phyloP scores from a whole-genome alignment of 805 yeast species.

The Saturnispora diversa region DNA sequence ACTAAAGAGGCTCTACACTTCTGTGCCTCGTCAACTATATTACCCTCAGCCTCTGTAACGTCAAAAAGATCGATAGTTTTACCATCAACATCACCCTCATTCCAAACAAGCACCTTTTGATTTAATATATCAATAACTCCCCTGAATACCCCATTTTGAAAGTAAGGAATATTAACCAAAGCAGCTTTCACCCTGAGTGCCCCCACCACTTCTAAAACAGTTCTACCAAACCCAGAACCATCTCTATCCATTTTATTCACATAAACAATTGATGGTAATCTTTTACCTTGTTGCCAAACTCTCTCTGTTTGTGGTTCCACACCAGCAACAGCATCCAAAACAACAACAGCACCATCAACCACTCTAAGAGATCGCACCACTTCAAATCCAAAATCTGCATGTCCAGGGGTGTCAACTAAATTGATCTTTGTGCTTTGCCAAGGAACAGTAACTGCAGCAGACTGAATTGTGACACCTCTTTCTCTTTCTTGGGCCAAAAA shows the following conservation, averaged over 20 bases:
- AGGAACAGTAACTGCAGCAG: conserved; percentile 88
- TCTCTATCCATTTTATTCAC: conserved; percentile 94
- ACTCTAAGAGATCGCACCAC: conserved; percentile 85
- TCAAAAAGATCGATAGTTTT: conserved; percentile 41
- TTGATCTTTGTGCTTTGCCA: conserved; percentile 73
- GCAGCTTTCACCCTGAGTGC: conserved; percentile 70
- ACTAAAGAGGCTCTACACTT: conserved; percentile 66
- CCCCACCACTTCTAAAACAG: conserved; percentile 74
- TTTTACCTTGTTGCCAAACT: conserved; percentile 83
- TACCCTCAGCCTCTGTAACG: conserved; percentile 24
- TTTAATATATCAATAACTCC: conserved; percentile 76
- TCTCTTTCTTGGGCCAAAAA: conserved; percentile 82
- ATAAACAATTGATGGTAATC: conserved; percentile 70
- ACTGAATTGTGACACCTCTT: conserved; percentile 92
- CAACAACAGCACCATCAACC: conserved; percentile 88
- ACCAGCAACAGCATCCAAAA: conserved; percentile 93
- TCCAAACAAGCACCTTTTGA: conserved; percentile 51
- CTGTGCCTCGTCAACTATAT: conserved; percentile 41
- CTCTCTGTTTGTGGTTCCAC: conserved; percentile 98
- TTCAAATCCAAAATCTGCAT: conserved; percentile 94
- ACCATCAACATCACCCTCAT: conserved; percentile 34
- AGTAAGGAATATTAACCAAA: conserved; percentile 71
- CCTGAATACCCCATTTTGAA: conserved; percentile 40
- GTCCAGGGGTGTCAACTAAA: conserved; percentile 95
- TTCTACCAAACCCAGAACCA: conserved; percentile 90